Evolutionary conservation across 1,139 yeast genomes (phyloP), one percentile per base, ranked within the genome.

Genomic region (Suzukiozyma palmioleophila): DNA sequence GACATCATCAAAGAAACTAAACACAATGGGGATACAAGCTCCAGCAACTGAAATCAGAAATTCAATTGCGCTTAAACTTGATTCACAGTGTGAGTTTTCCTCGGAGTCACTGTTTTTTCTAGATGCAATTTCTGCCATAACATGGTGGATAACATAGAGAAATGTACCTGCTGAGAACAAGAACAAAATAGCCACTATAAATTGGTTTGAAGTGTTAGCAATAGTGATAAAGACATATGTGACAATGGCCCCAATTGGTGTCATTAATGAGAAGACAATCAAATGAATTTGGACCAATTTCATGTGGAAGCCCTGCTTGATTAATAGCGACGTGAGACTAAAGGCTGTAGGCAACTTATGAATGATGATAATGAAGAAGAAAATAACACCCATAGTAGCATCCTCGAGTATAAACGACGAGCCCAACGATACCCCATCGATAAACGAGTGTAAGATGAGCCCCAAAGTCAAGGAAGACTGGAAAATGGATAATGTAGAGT

Each of bases 321-420:
- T 54, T 32, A 85, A 61, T 10, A 84, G 69, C 2, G 87, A 73
- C 1, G 78, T 60, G 35, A 85, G 68, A 36, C 90, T 84, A 54
- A 84, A 81, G 5, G 88, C 73, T 0, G 92, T 83, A 0, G 95
- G 95, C 3, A 84, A 66, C 54, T 84, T 84, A 64, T 84, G 95
- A 25, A 84, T 56, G 43, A 84, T 69, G 15, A 85, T 75, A 13
- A 87, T 83, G 8, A 75, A 41, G 47, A 77, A 76, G 44, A 81
- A 70, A 14, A 80, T 51, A n/a, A 76, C 48, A 33, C 73, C 73
- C 26, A 84, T 58, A 2, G 75, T 60, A 3, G 69, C 52, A 42
- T 69, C 64, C 1, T 70, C 66, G 2, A 77, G 56, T 26, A 75
- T 62, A 34, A 77, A 69, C 0, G 85, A 69, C 0, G 86, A 76